Base-by-base conservation (phyloP, 805 yeast genomes). In the Zygosaccharomyces rouxii region DNA sequence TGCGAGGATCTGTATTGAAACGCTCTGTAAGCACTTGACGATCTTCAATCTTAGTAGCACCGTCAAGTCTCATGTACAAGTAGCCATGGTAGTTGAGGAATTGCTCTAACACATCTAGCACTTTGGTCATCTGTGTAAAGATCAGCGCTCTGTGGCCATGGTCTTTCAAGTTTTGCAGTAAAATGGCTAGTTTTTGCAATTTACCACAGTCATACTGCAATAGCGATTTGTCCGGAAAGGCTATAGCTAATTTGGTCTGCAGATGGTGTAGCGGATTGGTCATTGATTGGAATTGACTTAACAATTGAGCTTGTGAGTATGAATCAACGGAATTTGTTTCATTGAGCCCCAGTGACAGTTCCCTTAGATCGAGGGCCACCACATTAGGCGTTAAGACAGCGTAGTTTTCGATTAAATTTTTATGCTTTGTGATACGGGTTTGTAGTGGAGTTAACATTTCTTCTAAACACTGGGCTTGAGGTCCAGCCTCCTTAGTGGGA, bases 61-160 rank as follows among this genome's bases (percentile, higher is more conserved):
- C 99, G 68, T 94, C 99, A 54, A 94, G 74, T 64, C 99, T 79
- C 89, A 92, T 78, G 64, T 94, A 94, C 42, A 95, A 75, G 66
- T 89, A 89, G 9, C 99, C 99, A 70, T 90, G 95, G 56, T 89
- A 85, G 64, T 92, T 94, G 69, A 94, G 73, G 61, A 94, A 95
- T 63, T 87, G 92, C 63, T 94, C 99, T 48, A 94, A 69, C 38
- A 95, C 81, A 68, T 94, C 99, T 66, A 94, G 74, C 7, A 94
- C 98, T 62, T 87, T 87, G 1, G 99, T 92, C 99, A 94, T 94
- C 63, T 94, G 99, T 0, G 99, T 94, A 71, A 94, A 94, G 49
- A 94, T 92, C 52, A 94, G 75, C 0, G 95, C 97, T 53, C 99
- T 76, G 64, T 94, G 99, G 0, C 98, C 98, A 39, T 81, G 81